Base-by-base conservation (phyloP, 768 basidiomycete species). In the Lepiota brunneoincarnata region DNA sequence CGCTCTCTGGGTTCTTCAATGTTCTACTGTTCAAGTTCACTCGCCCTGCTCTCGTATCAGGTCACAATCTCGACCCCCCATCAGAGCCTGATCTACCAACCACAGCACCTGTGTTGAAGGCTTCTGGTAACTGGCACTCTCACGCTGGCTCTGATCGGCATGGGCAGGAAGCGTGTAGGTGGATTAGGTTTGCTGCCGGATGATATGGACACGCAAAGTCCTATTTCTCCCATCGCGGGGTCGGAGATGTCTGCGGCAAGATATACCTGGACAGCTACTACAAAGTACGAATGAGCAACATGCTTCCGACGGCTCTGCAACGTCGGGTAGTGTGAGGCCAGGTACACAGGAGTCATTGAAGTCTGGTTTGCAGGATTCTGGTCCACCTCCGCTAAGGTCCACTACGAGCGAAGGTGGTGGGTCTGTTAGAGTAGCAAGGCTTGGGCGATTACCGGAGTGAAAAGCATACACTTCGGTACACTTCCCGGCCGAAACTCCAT, bases 1-100 rank as follows among this genome's bases (percentile, higher is more conserved):
- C 55, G 18, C 52, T 61, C 21, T 57, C 59, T 6, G 64, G 64
- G 3, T 39, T 65, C 36, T 43, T 63, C 54, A 63, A 63, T 48
- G 58, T 55, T 4, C 51, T 65, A 7, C 38, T 65, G n/a, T 63
- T 56, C 54, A 43, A 46, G 17, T 38, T 57, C 9, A 59, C 59
- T 11, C 50, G 63, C 1, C 61, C 61, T 21, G 55, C 41, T 20
- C 49, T 56, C 12, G 55, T 56, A 3, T 48, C 35, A 34, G 38
- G 46, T 6, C 46, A 37, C 10, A 36, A 48, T 3, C 23, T 48
- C 6, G 34, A 48, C n/a, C 34, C 17, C 6, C 46, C 46, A 9
- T 35, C 31, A 7, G n/a, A 48, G 1, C 23, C 34, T 35, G 31
- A 48, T 17, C 46, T 21, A 11, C 10, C 34, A n/a, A 17, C 34